Evolutionary conservation across 1,284 basidiomycete species (phyloP).

Genomic region (Termitomyces sp.): DNA sequence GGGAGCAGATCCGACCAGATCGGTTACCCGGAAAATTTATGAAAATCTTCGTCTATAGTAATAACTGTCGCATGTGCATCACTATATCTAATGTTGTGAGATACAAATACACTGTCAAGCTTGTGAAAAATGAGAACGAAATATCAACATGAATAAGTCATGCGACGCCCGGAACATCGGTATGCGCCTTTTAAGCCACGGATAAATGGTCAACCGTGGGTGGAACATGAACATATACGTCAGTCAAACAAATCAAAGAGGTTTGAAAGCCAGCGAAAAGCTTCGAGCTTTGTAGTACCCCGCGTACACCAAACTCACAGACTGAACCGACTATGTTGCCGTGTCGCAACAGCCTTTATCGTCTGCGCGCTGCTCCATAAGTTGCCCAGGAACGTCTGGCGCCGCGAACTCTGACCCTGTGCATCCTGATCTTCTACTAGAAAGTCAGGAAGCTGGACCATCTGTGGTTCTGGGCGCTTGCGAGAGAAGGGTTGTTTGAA

Average conservation of each 20-base stretch:
- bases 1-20: neutral
- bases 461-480: slow-evolving; percentile 11
- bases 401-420: neutral
- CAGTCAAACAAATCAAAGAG: neutral
- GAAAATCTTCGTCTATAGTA: neutral
- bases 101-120: neutral
- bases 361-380: slow-evolving; percentile 12
- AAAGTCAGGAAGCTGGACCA: slow-evolving; percentile 3
- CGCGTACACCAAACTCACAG: neutral
- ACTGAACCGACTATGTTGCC: slow-evolving; percentile 12
- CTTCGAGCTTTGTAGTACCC: neutral
- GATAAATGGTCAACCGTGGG: too few relatives aligned
- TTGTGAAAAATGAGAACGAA: neutral
- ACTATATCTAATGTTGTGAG: neutral
- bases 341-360: slow-evolving; percentile 3
- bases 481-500: slow-evolving; percentile 33
- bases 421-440: slow-evolving; percentile 5
- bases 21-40: neutral
- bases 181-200: neutral
- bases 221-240: neutral
- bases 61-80: neutral
- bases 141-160: neutral
- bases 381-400: slow-evolving; percentile 7
- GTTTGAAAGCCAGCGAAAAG: neutral
- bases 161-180: neutral